phyloP scores from a whole-genome alignment of 2,329 filamentous ascomycete species.

The Tolypocladium guangdongense region DNA sequence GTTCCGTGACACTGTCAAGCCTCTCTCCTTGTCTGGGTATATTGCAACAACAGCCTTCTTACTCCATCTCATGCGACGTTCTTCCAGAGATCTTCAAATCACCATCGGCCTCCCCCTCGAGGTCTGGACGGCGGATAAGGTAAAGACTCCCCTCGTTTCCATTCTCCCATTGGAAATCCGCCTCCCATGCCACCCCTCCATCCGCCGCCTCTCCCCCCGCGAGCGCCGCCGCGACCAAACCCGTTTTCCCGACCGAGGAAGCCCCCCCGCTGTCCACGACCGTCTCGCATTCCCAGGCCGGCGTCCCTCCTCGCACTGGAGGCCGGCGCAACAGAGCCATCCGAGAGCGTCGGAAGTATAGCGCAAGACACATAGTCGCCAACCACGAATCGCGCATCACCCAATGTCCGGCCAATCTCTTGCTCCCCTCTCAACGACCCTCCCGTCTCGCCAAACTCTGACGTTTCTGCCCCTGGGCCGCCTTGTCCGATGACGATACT shows the following conservation, averaged over 20 bases:
- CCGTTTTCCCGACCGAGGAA: constrained; percentile 15
- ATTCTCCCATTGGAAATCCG: constrained; percentile 44
- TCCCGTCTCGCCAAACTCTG: constrained; percentile 24
- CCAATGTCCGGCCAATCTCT: constrained; percentile 62
- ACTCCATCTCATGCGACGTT: not conserved
- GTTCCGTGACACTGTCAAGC: not conserved
- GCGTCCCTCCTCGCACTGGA: constrained; percentile 23
- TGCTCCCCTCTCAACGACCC: constrained; percentile 29
- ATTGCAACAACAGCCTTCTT: constrained; percentile 5
- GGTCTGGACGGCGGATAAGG: constrained; percentile 37
- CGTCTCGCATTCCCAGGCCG: constrained; percentile 7
- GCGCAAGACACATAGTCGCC: constrained; percentile 83
- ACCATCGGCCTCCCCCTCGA: constrained; percentile 20
- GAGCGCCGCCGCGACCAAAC: constrained; percentile 22
- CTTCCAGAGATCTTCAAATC: not conserved
- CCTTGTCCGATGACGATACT: constrained; percentile 65
- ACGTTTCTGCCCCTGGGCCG: constrained; percentile 31
- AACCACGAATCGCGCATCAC: constrained; percentile 70
- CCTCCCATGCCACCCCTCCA: constrained; percentile 27
- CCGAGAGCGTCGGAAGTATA: constrained; percentile 61
- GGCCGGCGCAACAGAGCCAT: constrained; percentile 63
- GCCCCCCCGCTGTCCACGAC: constrained; percentile 13
- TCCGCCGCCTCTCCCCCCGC: constrained; percentile 24
- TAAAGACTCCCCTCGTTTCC: constrained; percentile 53
- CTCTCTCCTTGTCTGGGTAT: constrained; percentile 14